A percentile compares a stretch with the other conserved stretches of the same genome.
Conservation (phyloP, 140 eudicot species). For the Stevia rebaudiana region DNA sequence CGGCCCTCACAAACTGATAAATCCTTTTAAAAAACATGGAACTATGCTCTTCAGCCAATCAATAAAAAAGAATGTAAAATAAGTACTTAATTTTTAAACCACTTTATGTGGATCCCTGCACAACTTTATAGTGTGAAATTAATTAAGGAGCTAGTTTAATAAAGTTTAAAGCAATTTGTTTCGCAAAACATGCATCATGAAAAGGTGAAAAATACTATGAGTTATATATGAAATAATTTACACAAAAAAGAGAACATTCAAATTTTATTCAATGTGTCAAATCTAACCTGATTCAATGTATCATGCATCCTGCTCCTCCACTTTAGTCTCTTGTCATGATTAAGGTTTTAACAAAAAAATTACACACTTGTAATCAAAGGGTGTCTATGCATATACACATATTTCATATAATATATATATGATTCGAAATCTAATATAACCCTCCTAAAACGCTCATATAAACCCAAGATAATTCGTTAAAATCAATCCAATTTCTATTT, state of each 20-base stretch:
- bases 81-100: constrained; percentile 10
- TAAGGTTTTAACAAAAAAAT: neutral
- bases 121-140: constrained; percentile 21
- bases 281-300: constrained; percentile 25
- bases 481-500: no score
- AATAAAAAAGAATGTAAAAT: constrained; percentile 5
- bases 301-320: constrained; percentile 10
- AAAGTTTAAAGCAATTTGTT: constrained; percentile 11
- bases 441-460: no score
- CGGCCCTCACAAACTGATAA: no score
- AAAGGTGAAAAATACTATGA: constrained; percentile 8
- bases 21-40: constrained; percentile 3
- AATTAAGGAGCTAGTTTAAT: constrained; percentile 17
- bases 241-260: neutral
- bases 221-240: neutral
- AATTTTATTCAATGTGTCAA: constrained; percentile 1
- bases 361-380: neutral
- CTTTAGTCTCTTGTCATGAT: constrained; percentile 18
- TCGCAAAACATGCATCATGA: constrained; percentile 25
- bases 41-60: constrained; percentile 16
- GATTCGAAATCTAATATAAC: no score
- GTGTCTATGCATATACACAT: neutral
- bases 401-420: no score
- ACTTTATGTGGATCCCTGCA: constrained; percentile 24
- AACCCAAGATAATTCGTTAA: no score